Evolutionary conservation across 306 rosid genomes (phyloP), one percentile per base, ranked within the genome.

Genomic region (Crotalaria pallida): DNA sequence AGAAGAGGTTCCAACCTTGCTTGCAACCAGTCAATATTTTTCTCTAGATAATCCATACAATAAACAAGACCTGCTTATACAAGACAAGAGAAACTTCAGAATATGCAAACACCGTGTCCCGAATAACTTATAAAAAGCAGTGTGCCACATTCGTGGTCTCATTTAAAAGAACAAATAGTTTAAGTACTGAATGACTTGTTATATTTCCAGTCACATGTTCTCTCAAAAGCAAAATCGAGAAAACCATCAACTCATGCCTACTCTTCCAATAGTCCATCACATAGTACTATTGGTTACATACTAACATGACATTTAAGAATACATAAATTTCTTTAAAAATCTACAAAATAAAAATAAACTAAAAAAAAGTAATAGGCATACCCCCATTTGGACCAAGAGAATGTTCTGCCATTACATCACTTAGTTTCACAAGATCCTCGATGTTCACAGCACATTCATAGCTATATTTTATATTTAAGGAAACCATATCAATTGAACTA

Each of bases 341-440:
- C n/a, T 21, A 17, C 61, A 33, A 19, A 59, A 23, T 1, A 24
- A 50, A 48, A 13, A 40, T 10, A 16, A n/a, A n/a, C n/a, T n/a
- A n/a, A n/a, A n/a, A n/a, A 55, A 66, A 7, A 2, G 15, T 2
- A 44, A 27, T 1, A 26, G 27, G 10, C 77, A 68, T 64, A 93
- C 98, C 98, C 77, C 98, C 96, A 80, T 90, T 90, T 43, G 98
- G 98, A 69, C 98, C 96, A 75, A 90, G 95, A 40, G 92, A 81
- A 78, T 90, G 97, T 75, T 94, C 92, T 18, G 4, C 69, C 98
- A 90, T 88, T 44, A 88, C 95, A 80, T 94, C 96, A 71, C 89
- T 87, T 34, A 87, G 80, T 76, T 94, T 94, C 69, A 94, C 75
- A 26, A 94, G 88, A 71, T 88, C 95, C 81, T 89, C 96, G 3